Percentiles rank a stretch among this genome's conserved stretches.
These are phyloP conservation scores for Myriosclerotinia duriaeana DNA, from an alignment of 2,329 filamentous ascomycete genomes.

Conservation along the genomic window DNA sequence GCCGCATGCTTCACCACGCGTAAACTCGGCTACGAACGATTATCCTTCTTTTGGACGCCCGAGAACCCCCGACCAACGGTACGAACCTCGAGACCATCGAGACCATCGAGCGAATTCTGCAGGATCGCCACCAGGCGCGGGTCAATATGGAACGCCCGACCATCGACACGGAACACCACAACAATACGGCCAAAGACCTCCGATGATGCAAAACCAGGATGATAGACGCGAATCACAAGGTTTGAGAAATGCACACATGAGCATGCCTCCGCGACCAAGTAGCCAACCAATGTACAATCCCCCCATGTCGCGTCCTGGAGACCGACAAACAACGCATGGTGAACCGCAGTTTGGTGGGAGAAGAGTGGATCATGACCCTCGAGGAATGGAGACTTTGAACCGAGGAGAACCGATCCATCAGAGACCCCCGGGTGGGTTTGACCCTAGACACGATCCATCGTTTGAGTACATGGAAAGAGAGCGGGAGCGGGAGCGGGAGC, in stretches of 20 bases:
- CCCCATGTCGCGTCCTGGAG: constrained; percentile 48
- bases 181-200: constrained; percentile 51
- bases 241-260: constrained; percentile 36
- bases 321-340: constrained; percentile 37
- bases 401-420: constrained; percentile 41
- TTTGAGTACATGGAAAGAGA: constrained; percentile 57
- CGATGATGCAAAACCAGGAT: constrained; percentile 44
- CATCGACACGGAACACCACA: constrained; percentile 59
- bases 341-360: constrained; percentile 30
- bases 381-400: constrained; percentile 40
- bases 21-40: constrained; percentile 51
- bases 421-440: constrained; percentile 31
- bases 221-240: constrained; percentile 44
- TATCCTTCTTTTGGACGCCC: constrained; percentile 65
- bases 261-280: constrained; percentile 38
- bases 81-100: constrained; percentile 45
- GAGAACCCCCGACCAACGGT: constrained; percentile 69
- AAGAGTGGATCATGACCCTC: constrained; percentile 30
- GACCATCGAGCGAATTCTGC: constrained; percentile 43
- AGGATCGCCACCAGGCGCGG: constrained; percentile 45
- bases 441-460: constrained; percentile 41
- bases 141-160: constrained; percentile 54
- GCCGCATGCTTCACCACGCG: constrained; percentile 42
- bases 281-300: constrained; percentile 41
- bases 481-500: constrained; percentile 33